Conservation (phyloP, 345 rosid species). For the Erodium maritimum region DNA sequence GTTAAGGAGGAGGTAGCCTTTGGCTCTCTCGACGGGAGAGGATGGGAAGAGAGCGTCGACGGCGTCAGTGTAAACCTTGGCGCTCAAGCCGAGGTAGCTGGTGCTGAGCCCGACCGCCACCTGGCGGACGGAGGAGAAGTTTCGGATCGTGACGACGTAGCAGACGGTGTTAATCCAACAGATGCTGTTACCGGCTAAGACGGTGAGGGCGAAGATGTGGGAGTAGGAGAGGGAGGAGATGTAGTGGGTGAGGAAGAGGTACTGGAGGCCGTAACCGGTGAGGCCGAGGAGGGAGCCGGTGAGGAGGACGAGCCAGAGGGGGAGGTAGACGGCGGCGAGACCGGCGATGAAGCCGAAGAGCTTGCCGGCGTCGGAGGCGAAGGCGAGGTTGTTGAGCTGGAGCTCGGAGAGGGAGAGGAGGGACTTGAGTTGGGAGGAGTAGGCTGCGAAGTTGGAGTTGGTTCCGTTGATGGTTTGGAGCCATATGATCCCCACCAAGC, state of each 20-base stretch:
- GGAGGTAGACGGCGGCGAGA: constrained; percentile 60
- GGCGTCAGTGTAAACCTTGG: constrained; percentile 55
- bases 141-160: constrained; percentile 37
- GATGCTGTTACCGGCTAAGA: constrained; percentile 83
- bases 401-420: constrained; percentile 64
- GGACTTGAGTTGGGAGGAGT: constrained; percentile 73
- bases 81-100: constrained; percentile 71
- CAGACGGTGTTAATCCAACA: constrained; percentile 93
- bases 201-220: constrained; percentile 46
- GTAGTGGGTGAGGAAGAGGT: constrained; percentile 38
- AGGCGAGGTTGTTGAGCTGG: constrained; percentile 75
- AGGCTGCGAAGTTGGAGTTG: constrained; percentile 77
- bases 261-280: constrained; percentile 71
- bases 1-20: constrained; percentile 50
- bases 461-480: constrained; percentile 73
- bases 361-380: constrained; percentile 90
- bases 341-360: constrained; percentile 78
- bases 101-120: constrained; percentile 62
- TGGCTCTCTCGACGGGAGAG: constrained; percentile 26
- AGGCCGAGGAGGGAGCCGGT: constrained; percentile 54
- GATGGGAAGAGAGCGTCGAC: constrained; percentile 30
- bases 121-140: constrained; percentile 44
- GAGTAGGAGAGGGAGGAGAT: constrained; percentile 37
- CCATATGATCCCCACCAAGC: constrained; percentile 68
- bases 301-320: constrained; percentile 64